Evolutionary conservation across 257 asterid genomes (phyloP).

Genomic region (Thymus quinquecostatus): DNA sequence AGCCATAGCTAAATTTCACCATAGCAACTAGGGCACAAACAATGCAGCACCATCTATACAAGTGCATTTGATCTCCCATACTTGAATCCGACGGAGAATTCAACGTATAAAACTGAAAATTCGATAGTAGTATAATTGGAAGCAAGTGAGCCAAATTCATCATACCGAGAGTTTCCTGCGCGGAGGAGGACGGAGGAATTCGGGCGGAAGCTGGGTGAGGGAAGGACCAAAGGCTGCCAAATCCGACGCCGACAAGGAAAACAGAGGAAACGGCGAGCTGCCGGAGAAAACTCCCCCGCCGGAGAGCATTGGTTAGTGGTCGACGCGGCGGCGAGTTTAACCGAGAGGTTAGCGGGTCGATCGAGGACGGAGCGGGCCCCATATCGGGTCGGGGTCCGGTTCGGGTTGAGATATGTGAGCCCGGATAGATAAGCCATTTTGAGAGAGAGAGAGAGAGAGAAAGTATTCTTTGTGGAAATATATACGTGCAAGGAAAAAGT

Average conservation of each 20-base stretch:
- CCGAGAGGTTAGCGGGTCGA: conserved; percentile 23
- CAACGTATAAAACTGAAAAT: neutral
- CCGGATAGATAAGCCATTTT: conserved; percentile 30
- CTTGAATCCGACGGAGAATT: neutral
- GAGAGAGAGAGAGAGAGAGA: no score
- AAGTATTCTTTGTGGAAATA: no score
- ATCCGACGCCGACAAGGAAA: conserved; percentile 47
- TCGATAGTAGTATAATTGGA: neutral
- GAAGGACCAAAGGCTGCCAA: conserved; percentile 47
- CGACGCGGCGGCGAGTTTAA: conserved; percentile 27
- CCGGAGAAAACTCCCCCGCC: conserved; percentile 47
- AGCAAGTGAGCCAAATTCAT: conserved; percentile 24
- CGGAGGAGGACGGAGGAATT: conserved; percentile 22
- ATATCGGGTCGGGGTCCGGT: conserved; percentile 8
- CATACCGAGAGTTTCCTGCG: conserved; percentile 44
- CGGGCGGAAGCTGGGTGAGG: conserved; percentile 45
- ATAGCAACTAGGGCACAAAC: conserved; percentile 3
- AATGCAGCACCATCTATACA: conserved; percentile 14
- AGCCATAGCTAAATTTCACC: neutral
- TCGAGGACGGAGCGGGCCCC: conserved; percentile 13
- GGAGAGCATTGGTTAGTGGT: conserved; percentile 30
- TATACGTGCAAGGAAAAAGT: no score
- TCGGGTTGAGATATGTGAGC: conserved; percentile 20
- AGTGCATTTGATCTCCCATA: neutral
- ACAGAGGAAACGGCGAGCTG: conserved; percentile 48